Evolutionary conservation across 805 yeast genomes (phyloP).

Genomic region (Sungouiella thailandica): DNA sequence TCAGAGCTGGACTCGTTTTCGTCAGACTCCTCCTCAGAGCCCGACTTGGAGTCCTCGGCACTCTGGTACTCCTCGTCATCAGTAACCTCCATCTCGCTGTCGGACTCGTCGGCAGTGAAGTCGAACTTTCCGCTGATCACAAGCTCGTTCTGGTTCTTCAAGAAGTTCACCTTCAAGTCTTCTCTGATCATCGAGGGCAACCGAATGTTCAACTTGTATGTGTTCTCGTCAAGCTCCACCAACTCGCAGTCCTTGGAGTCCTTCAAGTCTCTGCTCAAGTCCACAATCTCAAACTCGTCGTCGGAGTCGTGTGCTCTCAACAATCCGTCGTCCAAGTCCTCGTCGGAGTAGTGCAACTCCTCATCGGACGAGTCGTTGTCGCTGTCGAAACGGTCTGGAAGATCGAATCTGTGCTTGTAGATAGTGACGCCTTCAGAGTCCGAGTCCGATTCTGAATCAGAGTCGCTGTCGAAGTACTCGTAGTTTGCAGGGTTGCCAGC

Average conservation of each 20-base stretch:
- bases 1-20: constrained; percentile 10
- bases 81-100: constrained; percentile 16
- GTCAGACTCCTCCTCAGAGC: constrained; percentile 4
- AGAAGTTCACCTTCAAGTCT: constrained; percentile 35
- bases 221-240: constrained; percentile 31
- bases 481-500: constrained; percentile 19
- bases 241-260: constrained; percentile 42
- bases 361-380: constrained; percentile 36
- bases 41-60: constrained; percentile 15
- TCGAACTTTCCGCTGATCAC: constrained; percentile 36
- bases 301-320: constrained; percentile 15
- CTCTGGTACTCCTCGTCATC: constrained; percentile 15
- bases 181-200: constrained; percentile 38
- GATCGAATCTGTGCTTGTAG: constrained; percentile 36
- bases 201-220: constrained; percentile 36
- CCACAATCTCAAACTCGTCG: constrained; percentile 30
- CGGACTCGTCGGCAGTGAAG: constrained; percentile 20
- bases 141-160: constrained; percentile 38
- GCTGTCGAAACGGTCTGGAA: constrained; percentile 29
- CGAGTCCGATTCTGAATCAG: constrained; percentile 23
- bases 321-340: constrained; percentile 18
- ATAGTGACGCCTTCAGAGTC: constrained; percentile 41
- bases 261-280: constrained; percentile 37
- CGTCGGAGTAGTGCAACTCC: constrained; percentile 29
- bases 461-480: constrained; percentile 22